Evolutionary conservation across 768 basidiomycete species (phyloP).

Genomic region (Boletus bicolor): DNA sequence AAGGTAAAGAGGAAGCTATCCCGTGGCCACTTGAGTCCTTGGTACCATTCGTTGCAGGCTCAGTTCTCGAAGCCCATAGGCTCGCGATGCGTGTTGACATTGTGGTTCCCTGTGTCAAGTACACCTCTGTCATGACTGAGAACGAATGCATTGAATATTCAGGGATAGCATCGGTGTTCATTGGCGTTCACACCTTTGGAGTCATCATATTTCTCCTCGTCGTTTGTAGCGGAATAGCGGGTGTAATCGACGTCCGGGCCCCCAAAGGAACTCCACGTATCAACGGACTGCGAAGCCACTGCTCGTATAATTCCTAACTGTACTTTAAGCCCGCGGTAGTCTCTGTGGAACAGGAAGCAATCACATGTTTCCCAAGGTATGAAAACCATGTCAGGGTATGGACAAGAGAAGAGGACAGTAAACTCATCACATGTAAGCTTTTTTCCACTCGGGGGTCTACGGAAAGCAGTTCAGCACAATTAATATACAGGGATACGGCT

Average conservation of each 20-base stretch:
- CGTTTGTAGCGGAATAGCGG: not conserved
- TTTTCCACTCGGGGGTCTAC: slow-evolving; percentile 63
- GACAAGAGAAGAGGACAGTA: not conserved
- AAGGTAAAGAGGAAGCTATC: not conserved
- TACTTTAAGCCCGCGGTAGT: slow-evolving; percentile 72
- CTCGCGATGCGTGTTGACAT: not conserved
- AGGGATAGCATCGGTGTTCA: not conserved
- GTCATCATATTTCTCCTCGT: slow-evolving; percentile 2
- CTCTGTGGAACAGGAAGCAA: slow-evolving; percentile 37
- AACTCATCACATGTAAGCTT: slow-evolving; percentile 31
- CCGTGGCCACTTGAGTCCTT: not conserved
- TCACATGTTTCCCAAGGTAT: not conserved
- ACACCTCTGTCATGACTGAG: slow-evolving; percentile 2
- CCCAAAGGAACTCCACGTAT: slow-evolving; percentile 12
- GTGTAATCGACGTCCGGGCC: not conserved
- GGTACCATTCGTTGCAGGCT: not conserved
- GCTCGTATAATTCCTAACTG: slow-evolving; percentile 54
- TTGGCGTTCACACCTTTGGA: slow-evolving; percentile 7
- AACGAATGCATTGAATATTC: not conserved
- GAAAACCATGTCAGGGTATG: not conserved
- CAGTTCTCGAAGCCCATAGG: not conserved
- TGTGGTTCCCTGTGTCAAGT: not conserved
- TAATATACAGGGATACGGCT: not conserved
- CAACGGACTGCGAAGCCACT: slow-evolving; percentile 20
- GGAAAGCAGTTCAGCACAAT: slow-evolving; percentile 1